phyloP scores from a whole-genome alignment of 192 early-diverging fungal species.

The Glomus cerebriforme region DNA sequence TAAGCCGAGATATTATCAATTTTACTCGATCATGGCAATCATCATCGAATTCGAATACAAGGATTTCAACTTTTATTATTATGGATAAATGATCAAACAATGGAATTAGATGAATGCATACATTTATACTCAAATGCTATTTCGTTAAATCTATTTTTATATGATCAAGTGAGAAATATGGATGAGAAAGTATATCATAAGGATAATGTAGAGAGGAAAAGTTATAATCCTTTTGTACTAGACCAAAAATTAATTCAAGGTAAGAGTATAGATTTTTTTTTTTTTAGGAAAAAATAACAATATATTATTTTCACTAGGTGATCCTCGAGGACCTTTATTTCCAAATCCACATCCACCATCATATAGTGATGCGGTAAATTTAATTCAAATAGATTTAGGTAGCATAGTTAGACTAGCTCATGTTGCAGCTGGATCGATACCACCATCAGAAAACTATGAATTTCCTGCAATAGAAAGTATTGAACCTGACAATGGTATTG shows the following conservation, averaged over 20 bases:
- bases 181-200: neutral
- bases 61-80: conserved; percentile 73
- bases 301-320: conserved; percentile 19
- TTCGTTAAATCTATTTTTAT: conserved; percentile 58
- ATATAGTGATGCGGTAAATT: conserved; percentile 52
- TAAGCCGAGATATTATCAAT: conserved; percentile 64
- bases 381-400: conserved; percentile 52
- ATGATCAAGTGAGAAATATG: conserved; percentile 35
- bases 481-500: conserved; percentile 56
- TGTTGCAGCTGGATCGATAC: conserved; percentile 60
- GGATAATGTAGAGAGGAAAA: conserved; percentile 1
- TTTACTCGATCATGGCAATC: conserved; percentile 67
- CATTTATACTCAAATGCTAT: conserved; percentile 69
- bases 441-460: conserved; percentile 60
- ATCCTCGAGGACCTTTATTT: conserved; percentile 54
- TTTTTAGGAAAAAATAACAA: neutral
- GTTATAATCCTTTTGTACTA: neutral
- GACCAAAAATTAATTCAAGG: neutral
- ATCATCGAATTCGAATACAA: conserved; percentile 65
- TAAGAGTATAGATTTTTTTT: neutral
- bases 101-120: conserved; percentile 59
- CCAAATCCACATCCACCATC: conserved; percentile 60
- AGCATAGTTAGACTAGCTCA: conserved; percentile 57
- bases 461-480: conserved; percentile 51
- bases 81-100: conserved; percentile 69